These are phyloP conservation scores for Penicillium hesseltinei DNA, from an alignment of 2,329 filamentous ascomycete genomes.

Conservation along the genomic window DNA sequence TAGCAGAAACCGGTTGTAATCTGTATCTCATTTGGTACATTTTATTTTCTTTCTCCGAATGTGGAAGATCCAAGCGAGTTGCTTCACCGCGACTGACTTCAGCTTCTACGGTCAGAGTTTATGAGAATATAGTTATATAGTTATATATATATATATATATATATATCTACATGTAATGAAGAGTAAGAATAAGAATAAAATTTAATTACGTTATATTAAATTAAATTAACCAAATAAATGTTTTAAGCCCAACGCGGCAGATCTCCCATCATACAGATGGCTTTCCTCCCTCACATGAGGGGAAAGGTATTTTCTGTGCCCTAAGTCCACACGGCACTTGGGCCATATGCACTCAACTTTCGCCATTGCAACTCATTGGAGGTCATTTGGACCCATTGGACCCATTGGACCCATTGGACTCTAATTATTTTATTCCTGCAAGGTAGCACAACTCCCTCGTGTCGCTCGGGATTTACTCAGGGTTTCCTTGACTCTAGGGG, in stretches of 20 bases:
- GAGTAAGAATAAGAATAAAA: not conserved
- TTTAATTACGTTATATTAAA: not conserved
- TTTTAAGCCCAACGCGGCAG: not conserved
- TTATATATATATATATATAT: no score
- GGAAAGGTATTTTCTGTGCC: conserved; percentile 1
- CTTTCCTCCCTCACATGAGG: conserved; percentile 3
- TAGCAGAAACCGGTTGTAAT: not conserved
- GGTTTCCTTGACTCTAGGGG: conserved; percentile 15
- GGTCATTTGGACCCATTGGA: not conserved
- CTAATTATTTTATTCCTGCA: conserved; percentile 11
- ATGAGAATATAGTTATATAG: not conserved
- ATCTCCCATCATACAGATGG: not conserved
- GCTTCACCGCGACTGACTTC: conserved; percentile 8
- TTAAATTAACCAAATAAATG: no score
- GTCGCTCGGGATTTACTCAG: conserved; percentile 12
- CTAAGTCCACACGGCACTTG: not conserved
- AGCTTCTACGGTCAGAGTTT: conserved; percentile 17
- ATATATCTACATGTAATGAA: not conserved
- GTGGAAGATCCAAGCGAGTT: not conserved
- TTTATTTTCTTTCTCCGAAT: not conserved
- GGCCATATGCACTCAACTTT: not conserved
- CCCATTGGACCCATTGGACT: not conserved
- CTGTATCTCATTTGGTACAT: not conserved
- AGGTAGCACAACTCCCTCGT: conserved; percentile 22
- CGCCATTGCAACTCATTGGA: not conserved